Percentiles rank a stretch among this genome's conserved stretches.
These are phyloP conservation scores for Starmerella geochares DNA, from an alignment of 805 yeast genomes.

Conservation along the genomic window DNA sequence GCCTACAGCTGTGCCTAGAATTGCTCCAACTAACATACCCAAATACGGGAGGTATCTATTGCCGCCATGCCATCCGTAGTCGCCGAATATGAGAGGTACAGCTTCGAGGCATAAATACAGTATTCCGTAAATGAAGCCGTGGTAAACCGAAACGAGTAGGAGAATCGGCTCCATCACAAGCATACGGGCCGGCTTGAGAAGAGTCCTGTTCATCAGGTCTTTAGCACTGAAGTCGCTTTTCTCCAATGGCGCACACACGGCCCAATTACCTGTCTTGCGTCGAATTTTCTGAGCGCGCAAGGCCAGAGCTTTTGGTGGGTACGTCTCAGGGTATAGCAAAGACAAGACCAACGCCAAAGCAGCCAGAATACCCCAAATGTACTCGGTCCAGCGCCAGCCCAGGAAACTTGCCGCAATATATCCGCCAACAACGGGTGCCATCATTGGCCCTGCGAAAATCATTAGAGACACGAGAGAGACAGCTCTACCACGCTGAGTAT, in stretches of 20 bases:
- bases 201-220: constrained; percentile 33
- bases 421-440: constrained; percentile 34
- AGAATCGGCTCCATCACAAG: constrained; percentile 34
- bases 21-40: constrained; percentile 58
- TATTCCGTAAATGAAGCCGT: constrained; percentile 36
- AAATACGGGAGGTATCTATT: constrained; percentile 72
- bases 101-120: constrained; percentile 35
- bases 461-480: constrained; percentile 11
- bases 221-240: no score
- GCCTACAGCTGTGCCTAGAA: constrained; percentile 45
- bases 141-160: constrained; percentile 32
- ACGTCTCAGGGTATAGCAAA: constrained; percentile 51
- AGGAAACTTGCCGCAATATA: constrained; percentile 65
- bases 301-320: constrained; percentile 56
- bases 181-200: constrained; percentile 32
- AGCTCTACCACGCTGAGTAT: constrained; percentile 16
- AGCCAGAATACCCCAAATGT: constrained; percentile 38
- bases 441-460: constrained; percentile 22
- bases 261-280: constrained; percentile 68
- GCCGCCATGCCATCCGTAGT: constrained; percentile 38
- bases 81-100: constrained; percentile 36
- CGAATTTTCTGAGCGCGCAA: constrained; percentile 54
- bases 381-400: constrained; percentile 49
- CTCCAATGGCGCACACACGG: constrained; percentile 57
- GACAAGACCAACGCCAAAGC: constrained; percentile 29